These are phyloP conservation scores for Zasmidium cellare DNA, from an alignment of 2,329 filamentous ascomycete species.

Conservation along the genomic window DNA sequence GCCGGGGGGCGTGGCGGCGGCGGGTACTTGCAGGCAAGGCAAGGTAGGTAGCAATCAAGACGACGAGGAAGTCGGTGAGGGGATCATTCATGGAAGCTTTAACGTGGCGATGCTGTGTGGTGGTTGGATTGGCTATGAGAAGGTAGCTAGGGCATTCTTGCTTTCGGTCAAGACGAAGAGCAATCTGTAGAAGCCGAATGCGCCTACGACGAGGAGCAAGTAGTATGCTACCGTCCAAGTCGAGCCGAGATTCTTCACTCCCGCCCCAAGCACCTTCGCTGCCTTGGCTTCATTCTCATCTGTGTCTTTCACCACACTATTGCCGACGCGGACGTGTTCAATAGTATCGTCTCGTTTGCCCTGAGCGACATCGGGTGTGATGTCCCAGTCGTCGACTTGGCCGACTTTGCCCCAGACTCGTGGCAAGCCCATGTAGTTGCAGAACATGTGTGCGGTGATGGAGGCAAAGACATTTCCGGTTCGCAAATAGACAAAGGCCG, in stretches of 20 bases:
- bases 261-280: slow-evolving; percentile 22
- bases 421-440: slow-evolving; percentile 89
- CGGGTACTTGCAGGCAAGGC: no score
- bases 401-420: slow-evolving; percentile 77
- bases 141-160: slow-evolving; percentile 46
- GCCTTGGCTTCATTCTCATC: slow-evolving; percentile 40
- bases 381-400: slow-evolving; percentile 44
- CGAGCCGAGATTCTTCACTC: slow-evolving; percentile 40
- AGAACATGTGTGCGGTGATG: slow-evolving; percentile 79
- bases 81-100: no score
- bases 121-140: slow-evolving; percentile 8
- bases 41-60: no score
- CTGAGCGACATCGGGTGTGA: slow-evolving; percentile 32
- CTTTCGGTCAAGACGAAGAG: slow-evolving; percentile 74
- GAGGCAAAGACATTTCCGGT: slow-evolving; percentile 78
- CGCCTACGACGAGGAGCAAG: slow-evolving; percentile 68
- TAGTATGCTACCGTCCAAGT: slow-evolving; percentile 81
- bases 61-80: no score
- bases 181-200: slow-evolving; percentile 67
- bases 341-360: slow-evolving; percentile 28
- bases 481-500: slow-evolving; percentile 82
- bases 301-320: slow-evolving; percentile 17
- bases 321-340: slow-evolving; percentile 17
- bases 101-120: no score
- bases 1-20: no score